Base-by-base conservation (phyloP, 208 protist species). In the Tritrichomonas foetus region DNA sequence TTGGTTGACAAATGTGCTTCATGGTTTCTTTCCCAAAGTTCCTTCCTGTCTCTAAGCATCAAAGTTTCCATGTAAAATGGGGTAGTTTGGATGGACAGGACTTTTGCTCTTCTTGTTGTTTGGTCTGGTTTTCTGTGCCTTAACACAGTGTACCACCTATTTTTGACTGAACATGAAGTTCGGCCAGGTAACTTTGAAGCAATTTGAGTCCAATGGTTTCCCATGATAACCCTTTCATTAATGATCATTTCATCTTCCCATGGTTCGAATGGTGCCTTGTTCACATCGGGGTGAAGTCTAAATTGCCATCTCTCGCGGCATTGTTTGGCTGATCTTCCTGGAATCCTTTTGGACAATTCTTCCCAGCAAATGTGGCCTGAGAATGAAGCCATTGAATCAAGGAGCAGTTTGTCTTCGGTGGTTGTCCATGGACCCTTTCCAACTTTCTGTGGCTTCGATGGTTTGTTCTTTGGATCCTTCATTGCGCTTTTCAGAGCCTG, bases 121-220 rank as follows among this genome's bases (percentile, higher is more conserved):
- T 20, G 66, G 3, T 72, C 33, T 64, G 9, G 55, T 64, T 47
- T 30, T 82, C 74, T 82, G 30, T 82, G 30, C n/a, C 74, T 49
- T 49, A 82, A 44, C 3, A 82, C 74, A 49, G 74, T 82, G 50
- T 82, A 82, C 74, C 74, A 82, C 22, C 74, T 82, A 30, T 82
- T 82, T 82, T 82, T 82, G 30, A 82, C 74, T n/a, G 74, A 82
- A 36, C 74, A 82, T 30, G 74, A 82, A n/a, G 74, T 82, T 30
- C 74, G 47, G 1, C 74, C 74, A 47, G 74, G 74, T 8, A 82
- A 50, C 30, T 47, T 14, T 0, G n/a, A 20, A 9, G 74, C 74
- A 47, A 82, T 82, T 82, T 50, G 41, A 30, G 41, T 82, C 74
- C 74, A 82, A 47, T 36, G n/a, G 74, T 82, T 82, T 8, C 74